A percentile compares a stretch with the other conserved stretches of the same genome.
These are phyloP conservation scores for Drechslerella dactyloides DNA, from an alignment of 2,329 filamentous ascomycete species.

Conservation along the genomic window DNA sequence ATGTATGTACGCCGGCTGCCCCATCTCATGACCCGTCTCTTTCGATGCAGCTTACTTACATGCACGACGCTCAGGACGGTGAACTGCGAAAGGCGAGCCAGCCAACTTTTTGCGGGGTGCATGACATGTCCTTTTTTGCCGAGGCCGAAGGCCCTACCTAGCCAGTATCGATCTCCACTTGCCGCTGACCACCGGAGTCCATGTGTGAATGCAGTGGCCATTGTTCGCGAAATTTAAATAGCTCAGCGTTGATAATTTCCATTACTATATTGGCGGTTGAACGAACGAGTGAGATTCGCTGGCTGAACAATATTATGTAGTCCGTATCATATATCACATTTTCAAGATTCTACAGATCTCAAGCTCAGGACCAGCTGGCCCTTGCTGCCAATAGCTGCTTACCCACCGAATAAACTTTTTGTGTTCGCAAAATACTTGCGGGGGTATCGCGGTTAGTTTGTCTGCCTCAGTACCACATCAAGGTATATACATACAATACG, in stretches of 20 bases:
- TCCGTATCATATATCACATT: slow-evolving; percentile 50
- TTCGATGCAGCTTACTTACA: background rate
- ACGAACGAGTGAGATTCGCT: slow-evolving; percentile 4
- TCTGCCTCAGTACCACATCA: background rate
- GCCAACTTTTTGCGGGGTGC: slow-evolving; percentile 48
- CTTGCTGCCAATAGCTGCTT: slow-evolving; percentile 14
- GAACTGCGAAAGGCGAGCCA: background rate
- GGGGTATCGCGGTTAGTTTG: slow-evolving; percentile 16
- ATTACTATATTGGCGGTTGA: slow-evolving; percentile 28
- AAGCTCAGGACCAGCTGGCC: background rate
- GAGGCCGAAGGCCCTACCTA: slow-evolving; percentile 32
- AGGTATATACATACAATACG: background rate
- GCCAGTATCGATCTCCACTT: slow-evolving; percentile 33
- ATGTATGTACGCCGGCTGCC: background rate
- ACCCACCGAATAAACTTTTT: background rate
- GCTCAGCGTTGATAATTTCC: slow-evolving; percentile 50
- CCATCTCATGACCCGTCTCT: background rate
- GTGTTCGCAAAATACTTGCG: slow-evolving; percentile 29
- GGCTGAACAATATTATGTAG: slow-evolving; percentile 1
- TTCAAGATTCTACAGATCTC: slow-evolving; percentile 1
- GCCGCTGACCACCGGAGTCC: slow-evolving; percentile 47
- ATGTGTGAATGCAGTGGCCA: too few species aligned
- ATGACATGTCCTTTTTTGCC: slow-evolving; percentile 47
- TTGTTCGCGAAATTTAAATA: slow-evolving; percentile 31
- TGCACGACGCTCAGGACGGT: background rate